A percentile compares a stretch with the other conserved stretches of the same genome.
These are phyloP conservation scores for Hypoxylon subgilvum DNA, from an alignment of 495 filamentous ascomycete species.

Conservation along the genomic window DNA sequence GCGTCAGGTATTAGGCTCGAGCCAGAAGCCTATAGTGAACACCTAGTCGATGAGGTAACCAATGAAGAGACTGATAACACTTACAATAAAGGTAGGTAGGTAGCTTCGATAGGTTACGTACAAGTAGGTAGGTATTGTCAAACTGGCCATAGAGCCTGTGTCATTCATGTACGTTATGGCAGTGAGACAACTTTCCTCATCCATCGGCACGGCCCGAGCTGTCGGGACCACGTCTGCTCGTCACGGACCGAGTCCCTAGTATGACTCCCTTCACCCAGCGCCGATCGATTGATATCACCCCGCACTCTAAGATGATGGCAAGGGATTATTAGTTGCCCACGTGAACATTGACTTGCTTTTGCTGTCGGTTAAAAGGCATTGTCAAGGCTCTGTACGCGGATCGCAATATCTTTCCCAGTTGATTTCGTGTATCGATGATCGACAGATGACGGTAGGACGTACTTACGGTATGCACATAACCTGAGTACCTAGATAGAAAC, in stretches of 20 bases:
- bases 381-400: neutral
- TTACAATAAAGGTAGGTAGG: no score
- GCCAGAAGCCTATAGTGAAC: no score
- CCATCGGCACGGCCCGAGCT: neutral
- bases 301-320: neutral
- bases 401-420: neutral
- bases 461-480: neutral
- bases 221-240: neutral
- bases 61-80: no score
- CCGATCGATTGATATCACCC: slow-evolving; percentile 2
- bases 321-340: neutral
- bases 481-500: neutral
- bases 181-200: neutral
- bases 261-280: neutral
- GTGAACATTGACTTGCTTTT: neutral
- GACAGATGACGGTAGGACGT: neutral
- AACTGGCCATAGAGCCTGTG: no score
- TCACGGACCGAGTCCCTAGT: slow-evolving; percentile 4
- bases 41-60: no score
- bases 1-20: no score
- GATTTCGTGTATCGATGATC: neutral
- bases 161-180: no score
- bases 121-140: no score
- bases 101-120: no score
- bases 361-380: neutral